These are phyloP conservation scores for Sporothrix curviconia DNA, from an alignment of 2,329 filamentous ascomycete species.

Conservation along the genomic window DNA sequence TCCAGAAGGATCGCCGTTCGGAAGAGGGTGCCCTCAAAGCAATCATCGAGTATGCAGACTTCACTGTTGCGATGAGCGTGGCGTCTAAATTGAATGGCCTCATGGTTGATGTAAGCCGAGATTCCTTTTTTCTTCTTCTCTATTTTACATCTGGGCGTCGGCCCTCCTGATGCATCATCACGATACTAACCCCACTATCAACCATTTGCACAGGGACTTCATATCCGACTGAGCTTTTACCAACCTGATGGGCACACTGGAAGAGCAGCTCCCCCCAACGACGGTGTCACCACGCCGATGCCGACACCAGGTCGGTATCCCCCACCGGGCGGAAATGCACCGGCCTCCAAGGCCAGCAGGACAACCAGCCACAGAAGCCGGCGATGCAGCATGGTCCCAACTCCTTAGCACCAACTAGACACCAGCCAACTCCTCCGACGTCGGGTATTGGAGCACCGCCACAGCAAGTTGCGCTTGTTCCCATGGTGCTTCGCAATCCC, in stretches of 20 bases:
- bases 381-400: background rate
- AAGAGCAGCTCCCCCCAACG: constrained; percentile 6
- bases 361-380: background rate
- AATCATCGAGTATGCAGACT: constrained; percentile 48
- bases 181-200: too few relatives aligned
- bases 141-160: too few relatives aligned
- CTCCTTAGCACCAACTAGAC: constrained; percentile 7
- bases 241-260: constrained; percentile 15
- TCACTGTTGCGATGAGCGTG: constrained; percentile 36
- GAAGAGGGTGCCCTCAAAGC: constrained; percentile 40
- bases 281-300: constrained; percentile 19
- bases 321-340: constrained; percentile 5
- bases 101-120: constrained; percentile 30
- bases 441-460: constrained; percentile 25
- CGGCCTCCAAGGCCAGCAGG: background rate
- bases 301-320: constrained; percentile 18
- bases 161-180: too few relatives aligned
- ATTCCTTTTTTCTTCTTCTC: background rate
- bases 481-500: constrained; percentile 29
- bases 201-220: constrained; percentile 14
- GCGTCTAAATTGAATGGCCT: constrained; percentile 35
- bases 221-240: constrained; percentile 15
- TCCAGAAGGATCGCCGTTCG: constrained; percentile 36
- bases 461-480: constrained; percentile 31
- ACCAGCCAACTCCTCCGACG: constrained; percentile 15